Base-by-base conservation (phyloP, 1,139 yeast genomes). In the Kazachstania sp. region DNA sequence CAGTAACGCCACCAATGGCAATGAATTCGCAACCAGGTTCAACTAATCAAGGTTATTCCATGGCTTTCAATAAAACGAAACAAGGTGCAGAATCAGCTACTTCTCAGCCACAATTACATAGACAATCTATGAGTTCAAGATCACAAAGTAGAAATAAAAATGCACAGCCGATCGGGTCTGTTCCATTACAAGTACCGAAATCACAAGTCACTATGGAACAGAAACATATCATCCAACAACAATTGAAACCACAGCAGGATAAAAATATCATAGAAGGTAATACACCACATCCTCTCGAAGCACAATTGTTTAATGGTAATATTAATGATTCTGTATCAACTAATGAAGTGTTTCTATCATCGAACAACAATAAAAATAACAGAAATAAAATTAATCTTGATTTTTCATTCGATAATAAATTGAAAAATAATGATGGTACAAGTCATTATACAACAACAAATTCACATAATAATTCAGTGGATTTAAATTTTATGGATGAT, bases 321-420 rank as follows among this genome's bases (percentile, higher is more conserved):
- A 45, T 78, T 41, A 75, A 77, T 70, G 92, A 84, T 59, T 82
- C 88, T 1, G 92, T 84, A 3, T 78, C 86, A n/a, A 87, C 96
- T 13, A 86, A 85, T 60, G 96, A 87, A 63, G 95, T 87, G 49
- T 87, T 87, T 62, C 70, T 87, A 56, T 35, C 43, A 15, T 34
- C 39, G 19, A 39, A 23, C 26, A 41, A 41, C 5, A 30, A 30
- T 11, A 43, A 30, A 8, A 29, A 28, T 32, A 38, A 26, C 36
- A 36, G 15, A n/a, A 34, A 39, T 15, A 34, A 41, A 8, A 19
- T 32, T 9, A 39, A 35, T 35, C 32, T 32, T 8, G 20, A 35
- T 28, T 18, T 40, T 15, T n/a, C 31, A 15, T 35, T 44, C 18
- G 20, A 36, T 15, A 39, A 11, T 26, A 16, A 16, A 12, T 12